Percentiles rank a stretch among this genome's conserved stretches.
Evolutionary conservation across 768 basidiomycete species (phyloP).

Genomic region (Psilocybe subaeruginosa): DNA sequence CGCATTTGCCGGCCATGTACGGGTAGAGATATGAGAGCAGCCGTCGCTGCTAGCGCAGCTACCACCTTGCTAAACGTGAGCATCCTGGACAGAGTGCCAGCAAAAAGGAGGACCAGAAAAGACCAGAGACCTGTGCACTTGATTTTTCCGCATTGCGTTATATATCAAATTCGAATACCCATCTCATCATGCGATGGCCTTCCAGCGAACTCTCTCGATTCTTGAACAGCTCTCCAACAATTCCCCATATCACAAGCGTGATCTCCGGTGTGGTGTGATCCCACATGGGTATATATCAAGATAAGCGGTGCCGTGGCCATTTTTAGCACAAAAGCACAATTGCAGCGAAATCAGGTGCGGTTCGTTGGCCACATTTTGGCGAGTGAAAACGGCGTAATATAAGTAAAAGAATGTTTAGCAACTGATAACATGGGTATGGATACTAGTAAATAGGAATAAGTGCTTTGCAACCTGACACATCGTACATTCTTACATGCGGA

Average conservation of each 20-base stretch:
- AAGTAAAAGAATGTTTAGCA: neutral
- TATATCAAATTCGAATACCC: constrained; percentile 9
- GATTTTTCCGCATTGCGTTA: constrained; percentile 4
- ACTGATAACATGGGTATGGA: constrained; percentile 10
- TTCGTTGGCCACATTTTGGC: neutral
- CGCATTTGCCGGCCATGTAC: constrained; percentile 34
- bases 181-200: constrained; percentile 14
- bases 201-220: constrained; percentile 9
- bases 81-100: constrained; percentile 13
- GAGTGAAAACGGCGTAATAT: neutral
- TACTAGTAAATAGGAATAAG: constrained; percentile 7
- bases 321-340: constrained; percentile 15
- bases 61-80: constrained; percentile 17
- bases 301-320: constrained; percentile 17
- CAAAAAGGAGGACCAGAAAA: constrained; percentile 7
- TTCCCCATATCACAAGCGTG: neutral
- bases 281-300: constrained; percentile 16
- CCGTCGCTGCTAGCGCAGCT: constrained; percentile 18
- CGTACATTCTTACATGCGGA: neutral
- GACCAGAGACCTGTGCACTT: constrained; percentile 7
- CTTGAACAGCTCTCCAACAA: neutral
- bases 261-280: neutral
- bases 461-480: neutral
- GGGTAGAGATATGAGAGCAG: constrained; percentile 14
- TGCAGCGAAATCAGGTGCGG: neutral